Evolutionary conservation across 345 rosid genomes (phyloP).

Genomic region (Brassica nigra): DNA sequence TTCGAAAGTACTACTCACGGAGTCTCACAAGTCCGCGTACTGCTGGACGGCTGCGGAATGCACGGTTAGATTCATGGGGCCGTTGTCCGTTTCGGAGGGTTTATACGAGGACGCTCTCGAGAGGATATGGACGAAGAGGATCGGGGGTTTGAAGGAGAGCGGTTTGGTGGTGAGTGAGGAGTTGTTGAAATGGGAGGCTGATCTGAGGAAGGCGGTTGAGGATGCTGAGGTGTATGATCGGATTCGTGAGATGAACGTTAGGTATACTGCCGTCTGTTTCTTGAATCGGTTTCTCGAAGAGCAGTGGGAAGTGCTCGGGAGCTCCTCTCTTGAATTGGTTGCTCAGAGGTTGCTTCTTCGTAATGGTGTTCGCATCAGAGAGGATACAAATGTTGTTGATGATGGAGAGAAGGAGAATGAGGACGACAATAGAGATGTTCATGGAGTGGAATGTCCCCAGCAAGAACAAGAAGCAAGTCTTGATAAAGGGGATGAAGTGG

Average conservation of each 20-base stretch:
- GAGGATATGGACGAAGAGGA: neutral
- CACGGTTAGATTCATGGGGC: constrained; percentile 46
- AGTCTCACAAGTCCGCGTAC: constrained; percentile 38
- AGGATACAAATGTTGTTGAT: constrained; percentile 3
- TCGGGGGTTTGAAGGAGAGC: neutral
- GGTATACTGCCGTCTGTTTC: constrained; percentile 28
- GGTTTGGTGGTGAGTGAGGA: neutral
- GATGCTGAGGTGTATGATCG: constrained; percentile 29
- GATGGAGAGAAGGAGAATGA: neutral
- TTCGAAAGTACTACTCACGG: constrained; percentile 14
- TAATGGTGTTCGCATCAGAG: neutral
- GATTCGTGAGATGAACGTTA: constrained; percentile 37
- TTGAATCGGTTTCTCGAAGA: constrained; percentile 34
- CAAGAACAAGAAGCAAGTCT: constrained; percentile 27
- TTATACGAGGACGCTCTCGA: neutral
- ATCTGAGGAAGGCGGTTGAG: constrained; percentile 24
- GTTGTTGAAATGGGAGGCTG: constrained; percentile 38
- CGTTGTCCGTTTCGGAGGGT: constrained; percentile 29
- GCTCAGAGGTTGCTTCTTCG: neutral
- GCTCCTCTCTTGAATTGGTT: constrained; percentile 20
- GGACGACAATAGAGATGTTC: constrained; percentile 6
- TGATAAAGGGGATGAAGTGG: constrained; percentile 20
- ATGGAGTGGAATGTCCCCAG: neutral
- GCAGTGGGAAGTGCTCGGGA: constrained; percentile 28
- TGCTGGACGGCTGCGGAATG: constrained; percentile 54